A percentile compares a stretch with the other conserved stretches of the same genome.
Evolutionary conservation across 352 stramenopile species (phyloP).

Genomic region (Phytopythium helicoides): DNA sequence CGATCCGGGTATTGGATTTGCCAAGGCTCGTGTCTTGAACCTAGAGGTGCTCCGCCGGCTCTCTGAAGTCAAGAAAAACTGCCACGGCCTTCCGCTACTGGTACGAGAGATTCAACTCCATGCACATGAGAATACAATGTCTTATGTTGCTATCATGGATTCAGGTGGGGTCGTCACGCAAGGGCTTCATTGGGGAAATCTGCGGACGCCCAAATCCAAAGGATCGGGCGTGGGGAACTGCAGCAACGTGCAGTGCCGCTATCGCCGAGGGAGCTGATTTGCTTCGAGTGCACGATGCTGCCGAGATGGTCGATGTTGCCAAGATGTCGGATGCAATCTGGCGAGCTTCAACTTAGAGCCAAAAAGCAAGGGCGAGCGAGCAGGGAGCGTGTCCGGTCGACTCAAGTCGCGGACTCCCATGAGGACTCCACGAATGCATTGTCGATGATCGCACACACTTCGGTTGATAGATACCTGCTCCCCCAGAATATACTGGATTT

Average conservation of each 20-base stretch:
- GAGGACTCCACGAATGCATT: no score
- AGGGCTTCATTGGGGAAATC: constrained; percentile 97
- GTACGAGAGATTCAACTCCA: constrained; percentile 14
- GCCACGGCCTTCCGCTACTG: constrained; percentile 52
- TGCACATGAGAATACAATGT: not conserved
- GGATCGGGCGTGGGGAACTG: constrained; percentile 91
- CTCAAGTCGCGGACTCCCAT: no score
- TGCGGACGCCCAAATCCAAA: constrained; percentile 77
- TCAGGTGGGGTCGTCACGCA: constrained; percentile 94
- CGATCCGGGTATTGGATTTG: constrained; percentile 98
- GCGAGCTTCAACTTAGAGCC: no score
- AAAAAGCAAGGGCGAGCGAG: constrained; percentile 10
- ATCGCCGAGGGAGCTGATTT: constrained; percentile 83
- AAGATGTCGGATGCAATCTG: constrained; percentile 93
- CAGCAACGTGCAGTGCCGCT: constrained; percentile 89
- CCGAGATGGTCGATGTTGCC: constrained; percentile 87
- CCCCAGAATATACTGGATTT: no score
- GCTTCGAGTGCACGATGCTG: constrained; percentile 95
- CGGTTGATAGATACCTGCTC: no score
- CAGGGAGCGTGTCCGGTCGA: no score
- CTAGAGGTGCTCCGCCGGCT: constrained; percentile 88
- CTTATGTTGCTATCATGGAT: no score
- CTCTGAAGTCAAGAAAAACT: constrained; percentile 40
- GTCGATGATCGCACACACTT: no score
- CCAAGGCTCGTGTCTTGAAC: constrained; percentile 93